Conservation (phyloP, 164 flowering plant species). For the Vitis vinifera region ASM3070453v1 NC_081814.1:4164001-4164500, state of each 20-base stretch:
- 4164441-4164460: not conserved
- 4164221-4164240: not conserved
- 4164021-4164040: too few species aligned
- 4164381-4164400: not conserved
- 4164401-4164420: not conserved
- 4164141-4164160: not conserved
- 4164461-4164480: constrained; percentile 21
- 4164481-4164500: constrained; percentile 32
- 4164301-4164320: constrained; percentile 1
- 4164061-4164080: too few species aligned
- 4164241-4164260: not conserved
- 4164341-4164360: too few species aligned
- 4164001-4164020: too few species aligned
- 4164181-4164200: not conserved
- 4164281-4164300: not conserved
- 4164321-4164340: not conserved
- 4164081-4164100: too few species aligned
- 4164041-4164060: too few species aligned
- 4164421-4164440: constrained; percentile 14
- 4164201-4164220: not conserved
- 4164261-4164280: not conserved
- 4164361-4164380: too few species aligned
- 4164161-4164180: not conserved
- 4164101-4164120: not conserved
- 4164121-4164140: not conserved